Evolutionary conservation across 2,329 filamentous ascomycete species (phyloP), one percentile per base, ranked within the genome.

Genomic region (Trichoderma arundinaceum): DNA sequence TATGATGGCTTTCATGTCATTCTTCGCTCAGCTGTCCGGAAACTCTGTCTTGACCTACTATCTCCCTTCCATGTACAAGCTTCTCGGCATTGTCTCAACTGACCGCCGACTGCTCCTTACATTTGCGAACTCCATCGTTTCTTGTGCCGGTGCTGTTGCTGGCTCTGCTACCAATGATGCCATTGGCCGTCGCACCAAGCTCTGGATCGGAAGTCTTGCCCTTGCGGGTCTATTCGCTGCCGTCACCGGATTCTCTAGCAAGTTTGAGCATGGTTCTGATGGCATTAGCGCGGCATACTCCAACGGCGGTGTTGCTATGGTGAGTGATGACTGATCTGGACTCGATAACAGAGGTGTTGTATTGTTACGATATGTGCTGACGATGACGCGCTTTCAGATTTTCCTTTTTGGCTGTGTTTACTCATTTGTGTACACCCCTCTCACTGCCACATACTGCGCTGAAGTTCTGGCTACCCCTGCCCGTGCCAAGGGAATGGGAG

Each of bases 1-100:
- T 44, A 83, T 82, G 68, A 83, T 84, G 39, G 72, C 83, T 3
- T 80, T 80, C 19, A 83, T 86, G 75, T 80, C 82, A 6, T 77
- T 83, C 52, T 85, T 87, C 69, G 82, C 83, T 1, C 84, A 88
- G 71, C 81, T 83, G 66, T 80, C 79, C 4, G 84, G 82, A 4
- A 83, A 84, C 73, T 80, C 79, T 0, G 73, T 83, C 8, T 77
- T 79, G 12, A 80, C 81, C 1, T 87, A 86, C 67, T 79, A 88
- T 72, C 85, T 88, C 70, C 81, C 86, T 35, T 80, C 80, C 7
- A 80, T 82, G 72, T 78, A 85, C 48, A 76, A 78, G 41, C 80
- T 83, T 7, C 79, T 84, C 51, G 84, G 86, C 48, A 82, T 89
- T 67, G 81, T 80, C 7, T 82, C 65, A 81, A 86, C 73, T 80